These are phyloP conservation scores for Monosporascus sp. DNA, from an alignment of 2,329 filamentous ascomycete species.

Conservation along the genomic window DNA sequence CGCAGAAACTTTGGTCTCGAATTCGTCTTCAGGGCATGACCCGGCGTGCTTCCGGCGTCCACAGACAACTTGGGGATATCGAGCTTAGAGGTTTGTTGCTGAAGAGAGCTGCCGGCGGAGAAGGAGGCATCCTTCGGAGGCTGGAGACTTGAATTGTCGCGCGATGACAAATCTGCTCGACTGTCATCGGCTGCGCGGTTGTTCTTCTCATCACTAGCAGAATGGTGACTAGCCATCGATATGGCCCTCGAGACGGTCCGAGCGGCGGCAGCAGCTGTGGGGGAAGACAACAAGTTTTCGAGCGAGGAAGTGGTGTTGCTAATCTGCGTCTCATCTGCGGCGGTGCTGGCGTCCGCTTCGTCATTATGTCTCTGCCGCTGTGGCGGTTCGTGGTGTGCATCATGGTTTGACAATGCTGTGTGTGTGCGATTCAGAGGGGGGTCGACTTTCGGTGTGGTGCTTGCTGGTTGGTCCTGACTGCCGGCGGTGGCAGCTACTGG, in stretches of 20 bases:
- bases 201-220: conserved; percentile 5
- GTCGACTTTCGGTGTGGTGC: not conserved
- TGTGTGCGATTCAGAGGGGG: not conserved
- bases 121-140: conserved; percentile 25
- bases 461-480: not conserved
- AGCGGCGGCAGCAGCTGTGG: conserved; percentile 49
- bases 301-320: conserved; percentile 44
- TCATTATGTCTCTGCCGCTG: not conserved
- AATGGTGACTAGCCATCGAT: conserved; percentile 36
- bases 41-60: conserved; percentile 44
- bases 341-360: conserved; percentile 1
- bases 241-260: conserved; percentile 43
- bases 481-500: not conserved
- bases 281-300: conserved; percentile 52
- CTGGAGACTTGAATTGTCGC: conserved; percentile 24
- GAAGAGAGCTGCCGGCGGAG: conserved; percentile 20
- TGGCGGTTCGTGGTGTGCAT: not conserved
- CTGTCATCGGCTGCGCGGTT: conserved; percentile 12
- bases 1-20: conserved; percentile 52
- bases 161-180: conserved; percentile 12
- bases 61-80: conserved; percentile 25
- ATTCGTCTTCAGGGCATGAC: conserved; percentile 40
- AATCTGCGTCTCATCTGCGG: conserved; percentile 7
- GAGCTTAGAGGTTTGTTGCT: conserved; percentile 28
- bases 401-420: not conserved